These are phyloP conservation scores for Coniferiporia weirii DNA, from an alignment of 1,284 basidiomycete genomes.

Conservation along the genomic window DNA sequence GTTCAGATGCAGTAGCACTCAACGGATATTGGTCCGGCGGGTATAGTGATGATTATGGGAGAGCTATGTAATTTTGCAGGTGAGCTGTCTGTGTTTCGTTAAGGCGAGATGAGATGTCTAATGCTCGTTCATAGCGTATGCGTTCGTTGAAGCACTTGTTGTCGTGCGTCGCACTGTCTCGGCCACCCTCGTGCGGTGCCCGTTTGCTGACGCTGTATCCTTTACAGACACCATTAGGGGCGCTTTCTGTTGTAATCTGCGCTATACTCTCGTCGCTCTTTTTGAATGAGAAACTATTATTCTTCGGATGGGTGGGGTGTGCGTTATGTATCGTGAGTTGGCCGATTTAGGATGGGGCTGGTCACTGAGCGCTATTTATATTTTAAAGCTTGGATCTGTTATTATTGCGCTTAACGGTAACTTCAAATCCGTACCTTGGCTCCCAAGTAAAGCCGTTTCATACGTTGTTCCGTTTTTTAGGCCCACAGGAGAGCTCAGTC, in stretches of 20 bases:
- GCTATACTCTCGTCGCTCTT: slow-evolving; percentile 70
- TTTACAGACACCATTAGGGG: slow-evolving; percentile 54
- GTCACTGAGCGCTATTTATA: neutral
- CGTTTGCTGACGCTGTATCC: slow-evolving; percentile 21
- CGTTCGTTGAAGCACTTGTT: slow-evolving; percentile 47
- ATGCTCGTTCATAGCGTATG: slow-evolving; percentile 26
- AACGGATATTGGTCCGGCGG: slow-evolving; percentile 20
- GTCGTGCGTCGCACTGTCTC: slow-evolving; percentile 31
- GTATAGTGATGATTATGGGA: slow-evolving; percentile 37
- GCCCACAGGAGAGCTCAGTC: slow-evolving; percentile 50
- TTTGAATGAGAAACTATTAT: slow-evolving; percentile 56
- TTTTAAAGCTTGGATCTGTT: slow-evolving; percentile 14
- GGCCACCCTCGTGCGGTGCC: neutral
- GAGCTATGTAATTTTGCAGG: slow-evolving; percentile 30
- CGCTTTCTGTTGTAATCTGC: slow-evolving; percentile 63
- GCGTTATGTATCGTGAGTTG: slow-evolving; percentile 44
- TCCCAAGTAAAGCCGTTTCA: neutral
- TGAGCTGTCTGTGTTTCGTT: neutral
- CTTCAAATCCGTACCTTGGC: neutral
- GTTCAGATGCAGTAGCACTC: neutral
- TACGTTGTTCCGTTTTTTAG: slow-evolving; percentile 2
- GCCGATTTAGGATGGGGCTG: slow-evolving; percentile 7
- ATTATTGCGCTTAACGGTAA: slow-evolving; percentile 54
- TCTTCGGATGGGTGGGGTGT: slow-evolving; percentile 59
- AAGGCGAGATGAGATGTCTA: neutral